These are phyloP conservation scores for Chlamydomonas incerta DNA, from an alignment of 139 green algal species.

Conservation along the genomic window DNA sequence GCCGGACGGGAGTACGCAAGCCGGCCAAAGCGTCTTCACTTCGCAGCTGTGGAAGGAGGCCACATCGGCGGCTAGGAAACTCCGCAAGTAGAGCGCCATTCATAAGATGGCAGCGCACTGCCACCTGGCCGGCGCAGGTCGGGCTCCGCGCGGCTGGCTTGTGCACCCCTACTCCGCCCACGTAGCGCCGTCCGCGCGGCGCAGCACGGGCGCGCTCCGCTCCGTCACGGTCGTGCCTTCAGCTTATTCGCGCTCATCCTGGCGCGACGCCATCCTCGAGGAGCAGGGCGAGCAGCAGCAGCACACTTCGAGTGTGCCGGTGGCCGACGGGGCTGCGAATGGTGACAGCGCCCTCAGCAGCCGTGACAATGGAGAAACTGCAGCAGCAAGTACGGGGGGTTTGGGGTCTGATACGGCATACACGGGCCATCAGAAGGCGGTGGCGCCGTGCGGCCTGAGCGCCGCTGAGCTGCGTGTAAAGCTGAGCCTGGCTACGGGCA, in stretches of 20 bases:
- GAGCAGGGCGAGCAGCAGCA: background rate
- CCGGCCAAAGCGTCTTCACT: background rate
- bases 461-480: constrained; percentile 9
- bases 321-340: background rate
- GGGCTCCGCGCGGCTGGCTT: no score
- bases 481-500: background rate
- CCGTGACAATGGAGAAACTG: no score
- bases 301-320: no score
- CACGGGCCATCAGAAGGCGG: no score
- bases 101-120: no score
- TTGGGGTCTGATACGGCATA: no score
- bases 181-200: no score
- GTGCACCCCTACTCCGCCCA: no score
- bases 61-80: background rate
- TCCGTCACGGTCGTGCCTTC: no score
- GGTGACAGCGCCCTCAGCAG: background rate
- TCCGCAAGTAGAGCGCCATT: background rate
- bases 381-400: no score
- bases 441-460: background rate
- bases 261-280: constrained; percentile 5
- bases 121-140: background rate
- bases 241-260: constrained; percentile 22
- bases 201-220: no score
- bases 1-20: background rate
- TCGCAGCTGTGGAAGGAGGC: constrained; percentile 29